Evolutionary conservation across 2,329 filamentous ascomycete species (phyloP).

Genomic region (Dothideomycetidae sp.): DNA sequence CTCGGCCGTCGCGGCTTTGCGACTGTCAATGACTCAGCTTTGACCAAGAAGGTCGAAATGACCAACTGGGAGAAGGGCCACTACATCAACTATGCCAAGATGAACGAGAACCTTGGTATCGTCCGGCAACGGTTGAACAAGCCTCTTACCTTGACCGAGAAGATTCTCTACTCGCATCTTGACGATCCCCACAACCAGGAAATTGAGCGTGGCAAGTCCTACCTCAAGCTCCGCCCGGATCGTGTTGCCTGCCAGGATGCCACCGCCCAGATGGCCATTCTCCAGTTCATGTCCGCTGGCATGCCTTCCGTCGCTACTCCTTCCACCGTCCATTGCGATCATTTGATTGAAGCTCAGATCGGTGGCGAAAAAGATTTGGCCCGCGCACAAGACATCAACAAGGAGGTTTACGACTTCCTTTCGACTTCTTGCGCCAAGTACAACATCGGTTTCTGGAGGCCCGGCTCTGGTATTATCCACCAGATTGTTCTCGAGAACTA

Average conservation of each 20-base stretch:
- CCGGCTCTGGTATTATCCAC: slow-evolving; percentile 97
- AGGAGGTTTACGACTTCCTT: slow-evolving; percentile 98
- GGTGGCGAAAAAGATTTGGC: slow-evolving; percentile 89
- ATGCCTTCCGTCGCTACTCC: slow-evolving; percentile 93
- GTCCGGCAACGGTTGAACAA: slow-evolving; percentile 82
- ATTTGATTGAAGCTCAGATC: slow-evolving; percentile 95
- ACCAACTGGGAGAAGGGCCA: slow-evolving; percentile 92
- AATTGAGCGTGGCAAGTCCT: slow-evolving; percentile 87
- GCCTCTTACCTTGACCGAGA: slow-evolving; percentile 90
- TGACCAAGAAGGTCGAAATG: slow-evolving; percentile 94
- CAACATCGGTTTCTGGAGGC: slow-evolving; percentile 99
- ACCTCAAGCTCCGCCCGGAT: slow-evolving; percentile 92
- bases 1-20: slow-evolving; percentile 55
- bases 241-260: slow-evolving; percentile 99
- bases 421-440: slow-evolving; percentile 92
- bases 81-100: slow-evolving; percentile 99
- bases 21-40: slow-evolving; percentile 69
- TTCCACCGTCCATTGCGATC: slow-evolving; percentile 93
- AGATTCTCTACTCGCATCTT: slow-evolving; percentile 76
- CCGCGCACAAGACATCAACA: slow-evolving; percentile 85
- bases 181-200: slow-evolving; percentile 94
- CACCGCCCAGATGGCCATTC: slow-evolving; percentile 97
- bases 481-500: slow-evolving; percentile 99
- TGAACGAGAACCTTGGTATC: slow-evolving; percentile 90
- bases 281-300: slow-evolving; percentile 99